Evolutionary conservation across 2,329 filamentous ascomycete species (phyloP).

Genomic region (Fusarium sp.): DNA sequence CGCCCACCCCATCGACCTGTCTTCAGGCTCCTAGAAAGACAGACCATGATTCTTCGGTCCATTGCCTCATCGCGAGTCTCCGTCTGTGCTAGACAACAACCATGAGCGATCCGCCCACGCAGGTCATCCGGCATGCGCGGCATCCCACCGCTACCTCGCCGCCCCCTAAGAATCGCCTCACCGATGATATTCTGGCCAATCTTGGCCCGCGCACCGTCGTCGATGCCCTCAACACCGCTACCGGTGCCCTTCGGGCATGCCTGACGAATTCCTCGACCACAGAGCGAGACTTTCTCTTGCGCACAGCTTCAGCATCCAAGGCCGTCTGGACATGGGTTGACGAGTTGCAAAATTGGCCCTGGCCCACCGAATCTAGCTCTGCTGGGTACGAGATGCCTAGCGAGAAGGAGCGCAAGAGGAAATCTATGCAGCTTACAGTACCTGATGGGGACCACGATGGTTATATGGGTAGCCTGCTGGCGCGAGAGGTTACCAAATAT

Average conservation of each 20-base stretch:
- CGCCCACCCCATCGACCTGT: conserved; percentile 40
- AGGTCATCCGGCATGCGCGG: conserved; percentile 50
- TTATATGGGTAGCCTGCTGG: conserved; percentile 79
- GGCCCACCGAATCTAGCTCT: conserved; percentile 63
- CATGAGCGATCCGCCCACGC: conserved; percentile 50
- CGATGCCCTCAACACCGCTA: conserved; percentile 68
- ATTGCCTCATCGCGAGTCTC: conserved; percentile 29
- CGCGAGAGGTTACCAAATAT: conserved; percentile 73
- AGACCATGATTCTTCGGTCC: conserved; percentile 44
- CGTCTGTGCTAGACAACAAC: conserved; percentile 38
- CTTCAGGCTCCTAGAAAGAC: conserved; percentile 43
- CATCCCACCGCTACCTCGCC: conserved; percentile 55
- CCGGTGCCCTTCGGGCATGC: conserved; percentile 66
- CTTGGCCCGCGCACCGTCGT: conserved; percentile 71
- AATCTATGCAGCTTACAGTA: conserved; percentile 45
- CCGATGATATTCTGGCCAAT: conserved; percentile 71
- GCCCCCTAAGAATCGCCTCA: conserved; percentile 56
- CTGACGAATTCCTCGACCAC: conserved; percentile 71
- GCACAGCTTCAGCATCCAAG: conserved; percentile 77
- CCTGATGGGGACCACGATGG: conserved; percentile 41
- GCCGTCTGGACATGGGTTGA: conserved; percentile 79
- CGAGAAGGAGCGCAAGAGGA: conserved; percentile 54
- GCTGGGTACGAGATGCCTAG: conserved; percentile 66
- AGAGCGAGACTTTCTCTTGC: conserved; percentile 78
- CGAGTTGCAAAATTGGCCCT: conserved; percentile 74